A percentile compares a stretch with the other conserved stretches of the same genome.
Evolutionary conservation across 2,329 filamentous ascomycete species (phyloP).

Genomic region (Neocucurbitaria cava): DNA sequence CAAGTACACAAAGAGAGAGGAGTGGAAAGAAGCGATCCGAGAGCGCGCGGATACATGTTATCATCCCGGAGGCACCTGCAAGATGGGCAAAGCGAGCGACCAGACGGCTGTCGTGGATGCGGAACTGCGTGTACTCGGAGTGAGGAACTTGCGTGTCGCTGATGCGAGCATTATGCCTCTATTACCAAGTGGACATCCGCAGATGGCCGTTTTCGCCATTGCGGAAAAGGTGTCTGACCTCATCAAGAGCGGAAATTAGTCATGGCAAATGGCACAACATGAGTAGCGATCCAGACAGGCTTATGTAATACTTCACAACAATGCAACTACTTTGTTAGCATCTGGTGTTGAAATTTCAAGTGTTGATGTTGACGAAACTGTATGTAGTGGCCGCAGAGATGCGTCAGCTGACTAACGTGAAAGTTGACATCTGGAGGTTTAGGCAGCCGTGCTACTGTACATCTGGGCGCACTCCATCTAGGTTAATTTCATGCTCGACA

Average conservation of each 20-base stretch:
- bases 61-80: constrained; percentile 64
- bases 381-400: too few species aligned
- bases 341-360: too few species aligned
- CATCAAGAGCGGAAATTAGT: neutral
- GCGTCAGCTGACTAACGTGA: too few species aligned
- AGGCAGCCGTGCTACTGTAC: too few species aligned
- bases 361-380: too few species aligned
- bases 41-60: constrained; percentile 24
- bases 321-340: too few species aligned
- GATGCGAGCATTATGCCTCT: constrained; percentile 26
- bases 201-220: constrained; percentile 18
- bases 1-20: constrained; percentile 58
- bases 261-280: neutral
- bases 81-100: constrained; percentile 54
- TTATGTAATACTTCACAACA: too few species aligned
- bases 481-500: too few species aligned
- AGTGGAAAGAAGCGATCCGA: constrained; percentile 53
- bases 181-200: constrained; percentile 9
- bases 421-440: too few species aligned
- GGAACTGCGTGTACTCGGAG: constrained; percentile 29
- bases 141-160: constrained; percentile 30
- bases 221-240: constrained; percentile 15
- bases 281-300: too few species aligned
- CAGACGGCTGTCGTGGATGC: constrained; percentile 36
- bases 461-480: too few species aligned